Evolutionary conservation across 352 stramenopile genomes (phyloP).

Genomic region (Phytopythium helicoides): DNA sequence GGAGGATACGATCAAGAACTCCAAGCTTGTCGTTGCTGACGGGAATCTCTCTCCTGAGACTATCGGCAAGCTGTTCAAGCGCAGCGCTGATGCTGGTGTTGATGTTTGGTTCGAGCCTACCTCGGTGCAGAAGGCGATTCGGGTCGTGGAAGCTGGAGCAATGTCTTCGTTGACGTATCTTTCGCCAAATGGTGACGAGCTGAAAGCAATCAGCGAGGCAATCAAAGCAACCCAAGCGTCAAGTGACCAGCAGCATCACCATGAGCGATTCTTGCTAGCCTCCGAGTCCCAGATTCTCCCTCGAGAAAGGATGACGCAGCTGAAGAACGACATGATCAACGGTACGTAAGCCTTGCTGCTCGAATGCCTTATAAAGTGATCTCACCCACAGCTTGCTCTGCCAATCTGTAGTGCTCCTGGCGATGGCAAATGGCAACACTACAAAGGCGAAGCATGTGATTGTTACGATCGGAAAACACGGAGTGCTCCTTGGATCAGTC

Average conservation of each 20-base stretch:
- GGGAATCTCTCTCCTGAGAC: constrained; percentile 62
- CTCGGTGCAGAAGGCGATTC: constrained; percentile 78
- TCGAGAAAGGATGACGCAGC: constrained; percentile 38
- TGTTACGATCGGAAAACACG: constrained; percentile 77
- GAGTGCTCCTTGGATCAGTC: constrained; percentile 64
- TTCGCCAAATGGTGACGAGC: constrained; percentile 77
- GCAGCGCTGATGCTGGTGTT: constrained; percentile 34
- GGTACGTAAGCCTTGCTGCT: constrained; percentile 17
- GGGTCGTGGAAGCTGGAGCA: constrained; percentile 45
- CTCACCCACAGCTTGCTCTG: background rate
- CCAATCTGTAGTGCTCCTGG: constrained; percentile 39
- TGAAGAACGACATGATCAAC: constrained; percentile 73
- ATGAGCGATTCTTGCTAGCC: constrained; percentile 53
- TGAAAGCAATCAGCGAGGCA: constrained; percentile 63
- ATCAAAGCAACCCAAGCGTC: constrained; percentile 17
- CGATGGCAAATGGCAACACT: constrained; percentile 54
- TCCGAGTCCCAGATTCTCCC: constrained; percentile 43
- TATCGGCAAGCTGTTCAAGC: constrained; percentile 45
- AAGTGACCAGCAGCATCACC: background rate
- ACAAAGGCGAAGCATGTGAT: constrained; percentile 61
- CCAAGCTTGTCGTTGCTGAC: constrained; percentile 68
- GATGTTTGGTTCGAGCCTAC: constrained; percentile 84
- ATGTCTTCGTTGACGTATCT: constrained; percentile 63
- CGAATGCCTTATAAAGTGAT: too few relatives aligned
- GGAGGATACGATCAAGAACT: constrained; percentile 41